Percentiles rank a stretch among this genome's conserved stretches.
Evolutionary conservation across 768 basidiomycete genomes (phyloP).

Genomic region (Lentinula sp.): DNA sequence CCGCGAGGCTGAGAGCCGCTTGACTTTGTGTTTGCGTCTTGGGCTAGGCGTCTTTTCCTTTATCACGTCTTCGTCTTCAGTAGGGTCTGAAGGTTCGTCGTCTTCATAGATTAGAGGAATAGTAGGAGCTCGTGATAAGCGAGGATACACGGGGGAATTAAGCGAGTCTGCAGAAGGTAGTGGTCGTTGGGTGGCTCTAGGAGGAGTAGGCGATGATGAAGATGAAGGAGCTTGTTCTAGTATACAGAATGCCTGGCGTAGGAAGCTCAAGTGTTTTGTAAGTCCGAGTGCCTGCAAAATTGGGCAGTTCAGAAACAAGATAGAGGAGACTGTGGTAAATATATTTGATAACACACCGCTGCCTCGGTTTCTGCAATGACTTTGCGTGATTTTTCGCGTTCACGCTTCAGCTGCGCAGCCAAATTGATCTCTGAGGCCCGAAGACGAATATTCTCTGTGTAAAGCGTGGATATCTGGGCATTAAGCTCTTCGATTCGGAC

Average conservation of each 20-base stretch:
- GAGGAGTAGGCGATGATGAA: constrained; percentile 40
- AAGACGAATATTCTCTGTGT: constrained; percentile 77
- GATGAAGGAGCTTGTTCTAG: constrained; percentile 19
- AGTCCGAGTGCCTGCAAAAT: constrained; percentile 45
- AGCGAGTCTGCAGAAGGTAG: constrained; percentile 28
- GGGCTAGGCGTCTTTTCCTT: constrained; percentile 26
- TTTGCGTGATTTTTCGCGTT: constrained; percentile 69
- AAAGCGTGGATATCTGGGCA: constrained; percentile 73
- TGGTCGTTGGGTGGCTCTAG: constrained; percentile 43
- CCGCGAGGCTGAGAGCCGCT: constrained; percentile 42
- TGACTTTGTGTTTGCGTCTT: constrained; percentile 31
- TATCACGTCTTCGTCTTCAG: constrained; percentile 29
- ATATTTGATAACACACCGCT: constrained; percentile 44
- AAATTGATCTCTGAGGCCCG: constrained; percentile 78
- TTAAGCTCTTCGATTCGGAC: constrained; percentile 82
- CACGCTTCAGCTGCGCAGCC: constrained; percentile 69
- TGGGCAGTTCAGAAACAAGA: not conserved
- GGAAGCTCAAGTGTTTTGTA: constrained; percentile 56
- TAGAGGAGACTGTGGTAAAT: constrained; percentile 9
- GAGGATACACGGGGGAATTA: constrained; percentile 37
- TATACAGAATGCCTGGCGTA: constrained; percentile 59
- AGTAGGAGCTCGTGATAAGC: constrained; percentile 60
- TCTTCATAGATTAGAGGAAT: constrained; percentile 66
- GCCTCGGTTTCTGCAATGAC: constrained; percentile 68
- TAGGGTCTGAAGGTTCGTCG: constrained; percentile 46